phyloP scores from a whole-genome alignment of 2,329 filamentous ascomycete genomes.

The Colletotrichum coccodes region DNA sequence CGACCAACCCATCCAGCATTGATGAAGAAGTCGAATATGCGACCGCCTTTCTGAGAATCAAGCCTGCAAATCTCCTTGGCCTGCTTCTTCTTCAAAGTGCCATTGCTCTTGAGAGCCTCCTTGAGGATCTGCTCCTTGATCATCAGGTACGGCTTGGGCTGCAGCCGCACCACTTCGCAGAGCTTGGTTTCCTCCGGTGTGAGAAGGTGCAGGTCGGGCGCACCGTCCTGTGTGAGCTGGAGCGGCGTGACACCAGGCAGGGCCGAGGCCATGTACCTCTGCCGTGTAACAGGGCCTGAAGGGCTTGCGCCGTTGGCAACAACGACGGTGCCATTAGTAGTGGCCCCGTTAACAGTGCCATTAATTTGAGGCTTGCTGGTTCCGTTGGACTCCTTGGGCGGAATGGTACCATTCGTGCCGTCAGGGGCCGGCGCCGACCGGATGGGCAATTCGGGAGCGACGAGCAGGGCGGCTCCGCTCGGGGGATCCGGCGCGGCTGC shows the following conservation, averaged over 20 bases:
- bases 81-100: conserved; percentile 91
- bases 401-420: conserved; percentile 37
- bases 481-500: conserved; percentile 72
- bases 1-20: conserved; percentile 93
- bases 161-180: conserved; percentile 84
- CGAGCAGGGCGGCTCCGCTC: conserved; percentile 78
- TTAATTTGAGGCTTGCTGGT: conserved; percentile 66
- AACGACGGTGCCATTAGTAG: conserved; percentile 50
- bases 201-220: conserved; percentile 86
- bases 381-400: conserved; percentile 53
- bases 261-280: conserved; percentile 63
- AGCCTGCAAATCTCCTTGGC: conserved; percentile 86
- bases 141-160: conserved; percentile 94
- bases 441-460: conserved; percentile 81
- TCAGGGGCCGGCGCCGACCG: conserved; percentile 55
- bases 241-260: conserved; percentile 72
- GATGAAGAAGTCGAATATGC: conserved; percentile 95
- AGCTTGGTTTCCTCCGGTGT: conserved; percentile 86
- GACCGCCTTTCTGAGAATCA: conserved; percentile 84
- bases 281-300: conserved; percentile 49
- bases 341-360: conserved; percentile 60
- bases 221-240: conserved; percentile 77
- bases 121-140: conserved; percentile 94
- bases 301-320: conserved; percentile 47
- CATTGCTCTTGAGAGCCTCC: conserved; percentile 90